phyloP scores from a whole-genome alignment of 441 rosid species.

The Pelargonium citronellum region DNA sequence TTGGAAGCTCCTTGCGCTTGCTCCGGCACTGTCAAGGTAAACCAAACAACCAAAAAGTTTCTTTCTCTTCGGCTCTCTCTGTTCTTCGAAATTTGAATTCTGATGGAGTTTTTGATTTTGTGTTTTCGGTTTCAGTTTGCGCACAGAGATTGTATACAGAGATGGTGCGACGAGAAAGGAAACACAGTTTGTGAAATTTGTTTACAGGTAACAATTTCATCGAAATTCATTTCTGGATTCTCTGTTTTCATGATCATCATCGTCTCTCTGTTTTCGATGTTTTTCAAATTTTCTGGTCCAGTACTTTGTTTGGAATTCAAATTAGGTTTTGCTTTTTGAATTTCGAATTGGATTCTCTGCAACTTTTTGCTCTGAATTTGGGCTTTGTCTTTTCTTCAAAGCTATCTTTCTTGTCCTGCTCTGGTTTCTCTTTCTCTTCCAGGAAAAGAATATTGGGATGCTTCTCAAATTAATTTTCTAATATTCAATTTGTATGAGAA shows the following conservation, averaged over 20 bases:
- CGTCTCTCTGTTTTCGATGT: not conserved
- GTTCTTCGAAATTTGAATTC: too few species aligned
- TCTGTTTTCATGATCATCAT: too few species aligned
- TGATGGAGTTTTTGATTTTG: not conserved
- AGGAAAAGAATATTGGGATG: too few species aligned
- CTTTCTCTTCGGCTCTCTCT: too few species aligned
- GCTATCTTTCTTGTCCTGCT: not conserved
- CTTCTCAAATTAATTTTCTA: too few species aligned
- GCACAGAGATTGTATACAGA: slow-evolving; percentile 89
- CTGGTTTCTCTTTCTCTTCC: too few species aligned
- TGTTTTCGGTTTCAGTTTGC: slow-evolving; percentile 49
- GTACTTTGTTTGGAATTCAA: not conserved
- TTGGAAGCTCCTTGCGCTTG: slow-evolving; percentile 94
- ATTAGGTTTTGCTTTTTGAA: not conserved
- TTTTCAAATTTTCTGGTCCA: not conserved
- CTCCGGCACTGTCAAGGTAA: slow-evolving; percentile 82
- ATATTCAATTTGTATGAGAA: not conserved
- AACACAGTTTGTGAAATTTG: slow-evolving; percentile 86
- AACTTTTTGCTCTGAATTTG: too few species aligned
- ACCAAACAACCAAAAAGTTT: not conserved
- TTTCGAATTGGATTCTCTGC: too few species aligned
- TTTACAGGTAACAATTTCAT: slow-evolving; percentile 52
- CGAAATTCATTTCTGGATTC: not conserved
- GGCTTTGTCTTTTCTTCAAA: too few species aligned
- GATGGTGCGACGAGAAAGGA: slow-evolving; percentile 95